Percentiles rank a stretch among this genome's conserved stretches.
Conservation (phyloP, 495 filamentous ascomycete genomes). For the Amphirosellinia nigrospora region DNA sequence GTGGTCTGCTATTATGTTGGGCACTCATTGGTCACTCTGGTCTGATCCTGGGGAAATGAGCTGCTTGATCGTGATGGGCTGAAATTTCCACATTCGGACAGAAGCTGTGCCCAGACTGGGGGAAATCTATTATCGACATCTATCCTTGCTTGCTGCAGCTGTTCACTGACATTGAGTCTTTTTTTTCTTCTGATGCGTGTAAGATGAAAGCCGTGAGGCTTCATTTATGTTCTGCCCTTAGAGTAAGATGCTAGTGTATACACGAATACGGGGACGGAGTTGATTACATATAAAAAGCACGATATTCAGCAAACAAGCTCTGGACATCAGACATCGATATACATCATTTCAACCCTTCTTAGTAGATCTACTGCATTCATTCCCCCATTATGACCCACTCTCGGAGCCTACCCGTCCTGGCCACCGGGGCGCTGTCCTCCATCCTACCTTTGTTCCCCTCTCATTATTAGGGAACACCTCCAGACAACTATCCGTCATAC, state of each 20-base stretch:
- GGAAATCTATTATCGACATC: neutral
- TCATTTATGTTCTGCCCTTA: neutral
- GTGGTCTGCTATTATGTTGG: neutral
- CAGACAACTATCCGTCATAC: neutral
- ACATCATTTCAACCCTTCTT: neutral
- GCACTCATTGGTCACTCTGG: neutral
- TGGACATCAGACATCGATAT: neutral
- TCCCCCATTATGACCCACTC: neutral
- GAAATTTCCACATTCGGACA: constrained; percentile 7
- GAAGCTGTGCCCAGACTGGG: neutral
- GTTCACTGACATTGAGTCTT: neutral
- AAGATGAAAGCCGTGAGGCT: neutral
- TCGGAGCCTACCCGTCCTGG: constrained; percentile 22
- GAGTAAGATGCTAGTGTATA: neutral
- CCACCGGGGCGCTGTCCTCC: constrained; percentile 28
- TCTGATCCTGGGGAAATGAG: neutral
- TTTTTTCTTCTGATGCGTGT: neutral
- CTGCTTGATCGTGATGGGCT: neutral
- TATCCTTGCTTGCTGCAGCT: neutral
- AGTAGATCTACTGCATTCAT: neutral
- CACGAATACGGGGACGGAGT: neutral
- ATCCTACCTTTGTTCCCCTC: constrained; percentile 11
- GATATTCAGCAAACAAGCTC: neutral
- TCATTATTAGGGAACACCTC: neutral
- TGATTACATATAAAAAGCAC: neutral